Evolutionary conservation across 2,329 filamentous ascomycete genomes (phyloP).

Genomic region (Phaeosphaeria sp.): DNA sequence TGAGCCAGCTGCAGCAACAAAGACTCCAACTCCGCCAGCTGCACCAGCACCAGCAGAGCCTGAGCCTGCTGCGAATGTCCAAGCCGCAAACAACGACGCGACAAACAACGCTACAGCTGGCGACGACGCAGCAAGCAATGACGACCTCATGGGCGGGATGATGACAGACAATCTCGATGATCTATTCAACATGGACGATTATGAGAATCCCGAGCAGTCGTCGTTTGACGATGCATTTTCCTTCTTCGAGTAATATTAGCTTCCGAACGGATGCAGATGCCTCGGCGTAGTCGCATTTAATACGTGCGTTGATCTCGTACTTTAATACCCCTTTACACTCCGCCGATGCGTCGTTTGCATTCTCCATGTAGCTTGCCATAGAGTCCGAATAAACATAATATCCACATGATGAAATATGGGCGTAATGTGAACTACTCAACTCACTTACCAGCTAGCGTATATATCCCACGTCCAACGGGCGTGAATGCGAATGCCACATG

Average conservation of each 20-base stretch:
- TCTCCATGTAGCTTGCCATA: too few relatives aligned
- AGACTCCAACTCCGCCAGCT: constrained; percentile 2
- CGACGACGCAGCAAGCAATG: constrained; percentile 9
- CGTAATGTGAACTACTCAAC: too few relatives aligned
- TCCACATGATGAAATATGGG: too few relatives aligned
- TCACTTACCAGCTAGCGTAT: too few relatives aligned
- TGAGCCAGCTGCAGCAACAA: constrained; percentile 12
- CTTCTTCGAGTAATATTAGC: constrained; percentile 37
- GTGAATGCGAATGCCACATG: too few relatives aligned
- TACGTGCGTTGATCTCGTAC: neutral
- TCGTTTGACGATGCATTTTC: constrained; percentile 50
- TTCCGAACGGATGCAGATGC: too few relatives aligned
- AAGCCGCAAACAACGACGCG: constrained; percentile 13
- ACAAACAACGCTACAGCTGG: constrained; percentile 10
- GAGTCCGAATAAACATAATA: too few relatives aligned
- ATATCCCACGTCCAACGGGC: too few relatives aligned
- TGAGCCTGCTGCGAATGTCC: neutral
- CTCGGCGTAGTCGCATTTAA: too few relatives aligned
- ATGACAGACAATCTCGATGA: constrained; percentile 42
- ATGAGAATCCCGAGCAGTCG: constrained; percentile 40
- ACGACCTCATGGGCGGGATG: constrained; percentile 39
- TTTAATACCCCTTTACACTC: neutral
- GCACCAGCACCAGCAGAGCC: neutral
- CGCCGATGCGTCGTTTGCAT: too few relatives aligned
- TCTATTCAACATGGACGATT: constrained; percentile 44